Percentiles rank a stretch among this genome's conserved stretches.
Conservation (phyloP, 805 yeast species). For the Debaryomyces maramus region DNA sequence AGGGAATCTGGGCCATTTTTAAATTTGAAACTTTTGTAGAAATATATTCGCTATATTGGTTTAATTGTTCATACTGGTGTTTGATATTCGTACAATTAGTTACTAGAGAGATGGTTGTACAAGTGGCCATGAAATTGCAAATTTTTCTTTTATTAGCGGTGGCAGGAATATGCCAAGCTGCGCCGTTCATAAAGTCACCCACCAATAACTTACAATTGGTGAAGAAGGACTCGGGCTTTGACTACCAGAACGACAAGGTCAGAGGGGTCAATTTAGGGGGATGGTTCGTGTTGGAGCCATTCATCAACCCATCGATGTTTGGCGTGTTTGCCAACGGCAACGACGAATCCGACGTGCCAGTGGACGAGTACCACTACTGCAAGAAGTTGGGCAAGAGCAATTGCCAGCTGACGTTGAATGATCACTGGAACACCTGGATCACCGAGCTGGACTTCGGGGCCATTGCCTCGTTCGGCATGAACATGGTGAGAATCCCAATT, state of each 20-base stretch:
- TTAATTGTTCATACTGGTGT: too few relatives aligned
- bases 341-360: constrained; percentile 51
- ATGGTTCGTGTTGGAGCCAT: constrained; percentile 87
- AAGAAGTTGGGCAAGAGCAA: constrained; percentile 58
- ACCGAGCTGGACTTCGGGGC: constrained; percentile 67
- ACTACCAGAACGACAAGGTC: constrained; percentile 37
- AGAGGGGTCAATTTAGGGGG: constrained; percentile 86
- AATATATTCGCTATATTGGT: too few relatives aligned
- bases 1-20: too few relatives aligned
- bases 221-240: constrained; percentile 25
- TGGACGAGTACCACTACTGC: constrained; percentile 78
- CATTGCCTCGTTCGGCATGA: constrained; percentile 66
- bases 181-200: not conserved
- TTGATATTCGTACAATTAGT: too few relatives aligned
- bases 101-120: too few relatives aligned
- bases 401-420: constrained; percentile 50
- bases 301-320: constrained; percentile 78
- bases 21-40: too few relatives aligned
- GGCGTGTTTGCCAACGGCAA: constrained; percentile 42
- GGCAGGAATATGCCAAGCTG: not conserved
- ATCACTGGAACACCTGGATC: constrained; percentile 80
- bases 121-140: too few relatives aligned
- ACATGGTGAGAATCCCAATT: constrained; percentile 85
- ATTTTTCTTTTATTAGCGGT: too few relatives aligned
- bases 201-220: constrained; percentile 14